Evolutionary conservation across 345 rosid genomes (phyloP), one percentile per base, ranked within the genome.

Genomic region (Populus euphratica): DNA sequence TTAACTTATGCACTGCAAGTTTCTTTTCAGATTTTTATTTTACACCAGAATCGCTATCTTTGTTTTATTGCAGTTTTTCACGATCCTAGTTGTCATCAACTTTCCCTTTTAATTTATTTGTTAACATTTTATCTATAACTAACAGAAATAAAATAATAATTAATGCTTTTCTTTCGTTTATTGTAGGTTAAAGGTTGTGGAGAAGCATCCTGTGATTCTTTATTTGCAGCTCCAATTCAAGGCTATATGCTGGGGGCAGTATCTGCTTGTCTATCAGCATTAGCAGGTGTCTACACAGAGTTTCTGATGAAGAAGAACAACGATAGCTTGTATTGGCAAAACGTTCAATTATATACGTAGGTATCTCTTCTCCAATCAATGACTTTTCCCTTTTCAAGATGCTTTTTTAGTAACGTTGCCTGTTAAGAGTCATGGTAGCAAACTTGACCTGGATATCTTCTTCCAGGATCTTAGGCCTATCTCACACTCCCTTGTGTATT

Each of bases 291-390:
- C 70, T 96, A 94, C 75, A 96, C 98, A 41, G 99, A 96, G 80
- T 96, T 90, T 83, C 86, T 93, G 81, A 92, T 96, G 98, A 93
- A 96, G 89, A 92, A 92, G 90, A 96, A 92, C 76, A 90, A 85
- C 70, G 99, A 96, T 72, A 92, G 93, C 86, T 85, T 96, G 84
- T 96, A 92, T 84, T 93, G 97, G 98, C 98, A 93, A 84, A 96
- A 96, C 83, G 80, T 92, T 77, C 97, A 96, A 80, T 88, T 96
- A 79, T 93, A 96, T 84, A 88, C 90, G 97, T 96, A 88, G 86
- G 98, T 94, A 85, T 85, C 89, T 70, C 74, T 81, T 83, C 81
- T 86, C 79, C 54, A 33, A 77, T 79, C 68, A 25, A 39, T 33
- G 39, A 66, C 69, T 35, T 66, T 33, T 14, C 23, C 69, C 21